Base-by-base conservation (phyloP, 495 filamentous ascomycete species). In the Lasiosphaeris hirsuta region DNA sequence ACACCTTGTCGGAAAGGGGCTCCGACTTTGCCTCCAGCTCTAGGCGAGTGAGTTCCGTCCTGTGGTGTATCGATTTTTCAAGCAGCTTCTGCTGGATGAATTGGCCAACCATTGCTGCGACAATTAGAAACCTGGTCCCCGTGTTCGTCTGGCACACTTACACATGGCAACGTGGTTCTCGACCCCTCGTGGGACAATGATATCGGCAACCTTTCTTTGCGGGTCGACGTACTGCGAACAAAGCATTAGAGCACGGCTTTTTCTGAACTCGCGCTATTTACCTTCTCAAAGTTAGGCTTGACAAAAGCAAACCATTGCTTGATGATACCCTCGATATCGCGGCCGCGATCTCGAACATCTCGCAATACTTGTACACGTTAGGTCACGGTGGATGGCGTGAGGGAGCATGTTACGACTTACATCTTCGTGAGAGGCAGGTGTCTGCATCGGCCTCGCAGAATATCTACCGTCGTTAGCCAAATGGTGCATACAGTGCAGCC, bases 291-390 rank as follows among this genome's bases (percentile, higher is more conserved):
- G 57, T 96, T 97, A 4, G 94, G 94, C 72, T 98, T 98, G 7
- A 98, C 94, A 71, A 87, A 98, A 37, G 70, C 70, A 68, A 96
- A 96, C 94, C 94, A 98, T 72, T 98, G 94, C 71, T 97, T 97
- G 65, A 97, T 92, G 65, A 92, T 92, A 39, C 94, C 94, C 60
- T 96, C 90, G 55, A 97, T 85, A 57, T 95, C 90, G 52, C 92
- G 79, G 7, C 90, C 90, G 63, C 92, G 80, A 63, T 95, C 88
- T 59, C 79, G 81, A 13, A 96, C 88, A 74, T 97, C 92, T 63
- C 92, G 88, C 39, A 92, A 69, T 59, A 96, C 90, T 96, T 23
- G 8, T 1, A 48, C 7, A 46, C 7, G 45, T 19, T 1, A 39
- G 42, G 1, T 4, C 17, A 6, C 17, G 13, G 14, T 35, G 4